Percentiles rank a stretch among this genome's conserved stretches.
phyloP scores from a whole-genome alignment of 352 stramenopile species.

The Globisporangium sylvaticum region DNA sequence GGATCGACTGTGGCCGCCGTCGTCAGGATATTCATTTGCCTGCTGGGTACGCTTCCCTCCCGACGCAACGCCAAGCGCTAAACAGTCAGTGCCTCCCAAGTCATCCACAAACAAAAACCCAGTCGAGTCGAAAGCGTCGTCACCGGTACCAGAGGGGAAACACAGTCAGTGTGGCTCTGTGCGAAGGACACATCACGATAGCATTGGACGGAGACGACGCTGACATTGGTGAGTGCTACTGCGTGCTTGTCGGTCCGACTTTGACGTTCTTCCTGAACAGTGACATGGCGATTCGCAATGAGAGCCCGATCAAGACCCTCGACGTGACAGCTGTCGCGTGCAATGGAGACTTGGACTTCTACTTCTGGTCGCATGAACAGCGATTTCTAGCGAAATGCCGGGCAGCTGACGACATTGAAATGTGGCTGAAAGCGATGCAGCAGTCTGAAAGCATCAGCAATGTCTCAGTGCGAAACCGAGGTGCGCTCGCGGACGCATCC shows the following conservation, averaged over 20 bases:
- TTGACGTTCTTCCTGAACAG: constrained; percentile 55
- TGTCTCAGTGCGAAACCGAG: constrained; percentile 23
- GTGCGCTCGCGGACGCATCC: constrained; percentile 9
- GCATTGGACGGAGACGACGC: constrained; percentile 36
- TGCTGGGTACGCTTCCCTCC: constrained; percentile 66
- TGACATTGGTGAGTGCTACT: constrained; percentile 36
- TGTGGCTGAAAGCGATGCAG: constrained; percentile 62
- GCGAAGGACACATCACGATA: constrained; percentile 50
- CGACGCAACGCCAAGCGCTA: not conserved
- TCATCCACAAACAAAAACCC: not conserved
- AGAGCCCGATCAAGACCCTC: constrained; percentile 30
- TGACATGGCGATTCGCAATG: constrained; percentile 28
- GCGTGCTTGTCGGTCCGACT: constrained; percentile 53
- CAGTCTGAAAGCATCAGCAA: constrained; percentile 42
- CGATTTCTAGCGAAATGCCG: constrained; percentile 29
- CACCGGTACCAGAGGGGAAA: not conserved
- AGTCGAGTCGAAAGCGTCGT: not conserved
- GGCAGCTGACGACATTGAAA: constrained; percentile 29
- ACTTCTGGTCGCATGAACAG: constrained; percentile 43
- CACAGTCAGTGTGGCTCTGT: constrained; percentile 41
- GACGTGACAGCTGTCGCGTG: constrained; percentile 38
- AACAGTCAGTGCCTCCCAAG: not conserved
- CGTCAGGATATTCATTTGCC: constrained; percentile 72
- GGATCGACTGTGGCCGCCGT: constrained; percentile 63
- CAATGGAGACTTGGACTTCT: constrained; percentile 35